phyloP scores from a whole-genome alignment of 1,284 basidiomycete genomes.

The Erythrobasidium hasegawianum region DNA sequence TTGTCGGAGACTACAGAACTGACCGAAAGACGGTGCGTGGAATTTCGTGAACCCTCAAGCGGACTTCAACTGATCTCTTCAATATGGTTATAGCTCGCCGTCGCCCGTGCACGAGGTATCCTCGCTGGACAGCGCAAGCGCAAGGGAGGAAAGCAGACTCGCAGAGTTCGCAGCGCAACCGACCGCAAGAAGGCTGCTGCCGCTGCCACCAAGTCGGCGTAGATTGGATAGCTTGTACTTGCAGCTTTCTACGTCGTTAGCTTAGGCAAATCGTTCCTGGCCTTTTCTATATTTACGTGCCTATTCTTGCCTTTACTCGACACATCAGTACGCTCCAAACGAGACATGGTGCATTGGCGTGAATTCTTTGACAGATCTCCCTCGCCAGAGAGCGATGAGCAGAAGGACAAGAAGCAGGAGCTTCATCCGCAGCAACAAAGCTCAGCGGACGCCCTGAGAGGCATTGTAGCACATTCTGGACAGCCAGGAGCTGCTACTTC shows the following conservation, averaged over 20 bases:
- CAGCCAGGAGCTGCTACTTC: constrained; percentile 24
- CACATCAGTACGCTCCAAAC: too few relatives aligned
- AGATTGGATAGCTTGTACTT: neutral
- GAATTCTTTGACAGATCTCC: neutral
- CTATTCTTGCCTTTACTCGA: too few relatives aligned
- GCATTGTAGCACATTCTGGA: constrained; percentile 8
- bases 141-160: constrained; percentile 25
- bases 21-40: constrained; percentile 29
- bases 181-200: constrained; percentile 32
- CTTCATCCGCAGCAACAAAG: constrained; percentile 12
- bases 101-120: constrained; percentile 20
- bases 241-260: too few relatives aligned
- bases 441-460: constrained; percentile 14
- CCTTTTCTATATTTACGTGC: too few relatives aligned
- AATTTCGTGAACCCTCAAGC: neutral
- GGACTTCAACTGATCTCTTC: neutral
- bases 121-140: constrained; percentile 23
- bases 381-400: neutral
- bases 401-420: constrained; percentile 13
- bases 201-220: constrained; percentile 21
- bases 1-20: constrained; percentile 22
- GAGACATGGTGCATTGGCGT: neutral
- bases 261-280: too few relatives aligned
- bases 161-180: constrained; percentile 15
- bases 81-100: constrained; percentile 31